Conservation (phyloP, 108 stramenopile genomes). For the Cyclotella cryptica region DNA sequence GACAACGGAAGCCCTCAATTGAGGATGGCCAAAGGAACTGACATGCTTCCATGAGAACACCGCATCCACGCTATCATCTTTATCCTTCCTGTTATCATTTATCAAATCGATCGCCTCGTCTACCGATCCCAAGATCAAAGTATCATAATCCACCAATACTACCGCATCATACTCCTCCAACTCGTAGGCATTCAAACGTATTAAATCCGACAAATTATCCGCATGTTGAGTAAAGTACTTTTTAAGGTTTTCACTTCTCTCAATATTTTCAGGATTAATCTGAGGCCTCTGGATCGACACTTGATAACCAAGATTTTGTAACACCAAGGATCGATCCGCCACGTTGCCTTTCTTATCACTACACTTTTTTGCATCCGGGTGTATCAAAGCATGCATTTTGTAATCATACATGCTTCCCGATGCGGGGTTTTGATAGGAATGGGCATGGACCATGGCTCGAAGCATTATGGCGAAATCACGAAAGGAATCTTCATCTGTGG, state of each 20-base stretch:
- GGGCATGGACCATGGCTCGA: constrained; percentile 64
- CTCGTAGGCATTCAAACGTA: constrained; percentile 41
- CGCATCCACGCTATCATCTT: constrained; percentile 26
- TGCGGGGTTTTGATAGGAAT: constrained; percentile 47
- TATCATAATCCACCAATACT: constrained; percentile 51
- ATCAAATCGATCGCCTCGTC: constrained; percentile 50
- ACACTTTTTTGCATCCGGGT: constrained; percentile 60
- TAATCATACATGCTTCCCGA: constrained; percentile 66
- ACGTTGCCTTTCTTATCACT: neutral
- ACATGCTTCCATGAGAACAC: constrained; percentile 58
- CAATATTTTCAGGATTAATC: neutral
- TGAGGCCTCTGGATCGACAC: constrained; percentile 30
- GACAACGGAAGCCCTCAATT: constrained; percentile 40
- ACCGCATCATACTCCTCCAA: constrained; percentile 47
- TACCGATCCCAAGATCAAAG: constrained; percentile 33
- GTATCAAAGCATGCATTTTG: constrained; percentile 77
- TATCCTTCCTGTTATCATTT: constrained; percentile 7
- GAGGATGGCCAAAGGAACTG: constrained; percentile 15
- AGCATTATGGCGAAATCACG: constrained; percentile 62
- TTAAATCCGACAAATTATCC: constrained; percentile 29
- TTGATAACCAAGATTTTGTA: constrained; percentile 43
- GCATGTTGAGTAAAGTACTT: constrained; percentile 8
- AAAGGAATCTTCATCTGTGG: constrained; percentile 33
- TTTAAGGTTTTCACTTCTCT: constrained; percentile 33
- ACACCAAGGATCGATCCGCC: constrained; percentile 30